Conservation (phyloP, 805 yeast species). For the Limtongia smithiae region DNA sequence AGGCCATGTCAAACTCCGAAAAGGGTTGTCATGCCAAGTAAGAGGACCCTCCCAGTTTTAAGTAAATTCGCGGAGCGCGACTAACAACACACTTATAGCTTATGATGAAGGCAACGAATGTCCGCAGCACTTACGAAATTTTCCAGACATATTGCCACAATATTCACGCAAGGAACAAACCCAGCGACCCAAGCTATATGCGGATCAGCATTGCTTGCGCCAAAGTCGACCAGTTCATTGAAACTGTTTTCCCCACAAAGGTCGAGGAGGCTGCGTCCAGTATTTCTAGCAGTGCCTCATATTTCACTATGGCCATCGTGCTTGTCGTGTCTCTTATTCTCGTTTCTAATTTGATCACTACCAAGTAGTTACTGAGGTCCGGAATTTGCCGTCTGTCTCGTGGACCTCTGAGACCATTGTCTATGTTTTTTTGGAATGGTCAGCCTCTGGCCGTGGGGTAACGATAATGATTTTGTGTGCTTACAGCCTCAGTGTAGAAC, state of each 20-base stretch:
- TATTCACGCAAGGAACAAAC: conserved; percentile 75
- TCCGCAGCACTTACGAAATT: conserved; percentile 69
- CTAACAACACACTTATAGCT: conserved; percentile 43
- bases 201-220: conserved; percentile 82
- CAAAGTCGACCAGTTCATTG: conserved; percentile 83
- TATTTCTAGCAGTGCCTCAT: background rate
- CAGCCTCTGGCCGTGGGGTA: no score
- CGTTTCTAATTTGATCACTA: no score
- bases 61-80: no score
- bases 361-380: no score
- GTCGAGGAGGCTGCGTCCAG: conserved; percentile 1
- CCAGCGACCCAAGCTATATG: conserved; percentile 81
- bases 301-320: background rate
- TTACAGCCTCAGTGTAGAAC: no score
- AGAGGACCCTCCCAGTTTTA: no score
- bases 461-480: no score
- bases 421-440: no score
- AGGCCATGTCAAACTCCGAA: conserved; percentile 78
- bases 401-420: no score
- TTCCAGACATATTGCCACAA: conserved; percentile 69
- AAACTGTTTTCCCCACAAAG: conserved; percentile 37
- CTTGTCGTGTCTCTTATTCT: no score
- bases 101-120: conserved; percentile 68
- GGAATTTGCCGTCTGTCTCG: no score
- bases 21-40: conserved; percentile 60